Evolutionary conservation across 2,329 filamentous ascomycete genomes (phyloP).

Genomic region (Exserohilum rostratum): DNA sequence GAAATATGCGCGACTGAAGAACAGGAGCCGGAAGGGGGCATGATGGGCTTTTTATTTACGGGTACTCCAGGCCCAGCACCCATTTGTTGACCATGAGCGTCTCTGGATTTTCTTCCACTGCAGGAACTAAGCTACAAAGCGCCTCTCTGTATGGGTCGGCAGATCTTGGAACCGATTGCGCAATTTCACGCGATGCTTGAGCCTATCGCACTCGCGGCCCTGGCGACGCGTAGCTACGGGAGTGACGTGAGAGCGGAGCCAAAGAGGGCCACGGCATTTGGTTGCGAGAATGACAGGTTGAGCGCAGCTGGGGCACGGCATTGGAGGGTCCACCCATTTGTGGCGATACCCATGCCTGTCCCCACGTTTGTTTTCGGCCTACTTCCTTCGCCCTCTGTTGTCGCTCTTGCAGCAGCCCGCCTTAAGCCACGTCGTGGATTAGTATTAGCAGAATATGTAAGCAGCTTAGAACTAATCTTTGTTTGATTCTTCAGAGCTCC

Average conservation of each 20-base stretch:
- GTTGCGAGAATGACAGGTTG: conserved; percentile 2
- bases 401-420: no score
- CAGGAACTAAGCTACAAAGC: conserved; percentile 26
- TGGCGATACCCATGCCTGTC: not conserved
- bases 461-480: conserved; percentile 1
- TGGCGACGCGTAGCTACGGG: conserved; percentile 1
- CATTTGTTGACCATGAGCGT: conserved; percentile 17
- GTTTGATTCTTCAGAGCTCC: conserved; percentile 19
- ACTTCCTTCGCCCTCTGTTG: not conserved
- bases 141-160: conserved; percentile 36
- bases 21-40: conserved; percentile 6
- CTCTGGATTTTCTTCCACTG: conserved; percentile 16
- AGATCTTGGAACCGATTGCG: conserved; percentile 47
- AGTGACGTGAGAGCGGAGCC: conserved; percentile 19
- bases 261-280: not conserved
- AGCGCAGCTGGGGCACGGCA: not conserved
- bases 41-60: conserved; percentile 18
- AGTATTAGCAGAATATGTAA: not conserved
- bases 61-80: conserved; percentile 1
- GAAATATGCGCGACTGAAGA: conserved; percentile 11
- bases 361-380: not conserved
- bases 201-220: conserved; percentile 11
- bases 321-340: not conserved
- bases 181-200: conserved; percentile 45
- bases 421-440: not conserved